phyloP scores from a whole-genome alignment of 2,329 filamentous ascomycete genomes.

The Aspergillus ibericus region DNA sequence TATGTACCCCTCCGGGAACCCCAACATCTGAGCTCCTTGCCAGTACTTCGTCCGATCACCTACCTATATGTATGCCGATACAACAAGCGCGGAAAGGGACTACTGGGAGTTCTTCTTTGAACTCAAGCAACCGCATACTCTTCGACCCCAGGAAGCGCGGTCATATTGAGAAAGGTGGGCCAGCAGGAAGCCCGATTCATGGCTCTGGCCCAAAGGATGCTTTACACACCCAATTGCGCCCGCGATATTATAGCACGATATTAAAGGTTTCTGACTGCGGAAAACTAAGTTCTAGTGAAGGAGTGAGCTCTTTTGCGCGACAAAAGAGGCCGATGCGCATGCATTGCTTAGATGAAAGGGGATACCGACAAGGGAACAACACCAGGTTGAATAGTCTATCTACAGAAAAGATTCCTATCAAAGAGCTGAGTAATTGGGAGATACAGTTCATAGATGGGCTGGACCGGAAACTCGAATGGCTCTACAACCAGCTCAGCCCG shows the following conservation, averaged over 20 bases:
- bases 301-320: neutral
- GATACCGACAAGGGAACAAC: neutral
- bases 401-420: neutral
- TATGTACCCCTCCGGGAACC: slow-evolving; percentile 37
- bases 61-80: neutral
- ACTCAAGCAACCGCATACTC: neutral
- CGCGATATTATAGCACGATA: neutral
- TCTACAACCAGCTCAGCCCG: slow-evolving; percentile 39
- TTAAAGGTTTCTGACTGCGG: no score
- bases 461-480: slow-evolving; percentile 40
- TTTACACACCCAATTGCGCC: neutral
- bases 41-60: slow-evolving; percentile 18
- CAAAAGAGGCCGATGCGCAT: neutral
- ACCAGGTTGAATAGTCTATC: neutral
- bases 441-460: slow-evolving; percentile 36
- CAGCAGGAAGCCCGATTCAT: no score
- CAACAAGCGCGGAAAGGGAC: neutral
- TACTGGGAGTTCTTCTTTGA: neutral
- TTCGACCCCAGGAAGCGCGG: neutral
- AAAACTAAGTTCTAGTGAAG: neutral
- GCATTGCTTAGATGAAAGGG: neutral
- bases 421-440: slow-evolving; percentile 36
- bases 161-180: neutral
- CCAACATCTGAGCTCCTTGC: slow-evolving; percentile 31
- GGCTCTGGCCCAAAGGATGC: neutral